These are phyloP conservation scores for Pythium inflatum DNA, from an alignment of 352 stramenopile genomes.

Conservation along the genomic window DNA sequence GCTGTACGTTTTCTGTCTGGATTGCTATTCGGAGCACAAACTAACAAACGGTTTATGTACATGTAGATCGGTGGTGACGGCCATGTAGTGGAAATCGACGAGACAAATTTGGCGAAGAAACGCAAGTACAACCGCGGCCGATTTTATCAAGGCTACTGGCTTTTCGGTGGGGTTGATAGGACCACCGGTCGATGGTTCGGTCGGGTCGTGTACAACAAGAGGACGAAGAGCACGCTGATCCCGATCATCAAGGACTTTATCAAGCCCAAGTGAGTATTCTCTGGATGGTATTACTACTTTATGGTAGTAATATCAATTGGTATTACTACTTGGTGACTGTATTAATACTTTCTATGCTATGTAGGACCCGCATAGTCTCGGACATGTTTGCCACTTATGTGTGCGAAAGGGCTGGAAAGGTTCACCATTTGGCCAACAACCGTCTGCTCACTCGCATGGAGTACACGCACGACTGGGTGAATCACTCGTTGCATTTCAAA, in stretches of 20 bases:
- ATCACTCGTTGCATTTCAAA: conserved; percentile 13
- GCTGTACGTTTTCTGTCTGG: neutral
- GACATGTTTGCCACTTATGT: conserved; percentile 37
- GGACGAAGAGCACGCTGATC: conserved; percentile 29
- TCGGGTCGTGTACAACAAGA: conserved; percentile 24
- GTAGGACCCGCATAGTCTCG: conserved; percentile 27
- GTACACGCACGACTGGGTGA: conserved; percentile 23
- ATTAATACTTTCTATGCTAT: too few relatives aligned
- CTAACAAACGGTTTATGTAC: neutral
- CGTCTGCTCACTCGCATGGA: neutral
- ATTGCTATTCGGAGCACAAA: neutral
- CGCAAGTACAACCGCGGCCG: conserved; percentile 32
- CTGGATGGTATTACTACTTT: too few relatives aligned
- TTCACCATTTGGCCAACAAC: neutral
- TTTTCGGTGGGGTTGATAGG: conserved; percentile 37
- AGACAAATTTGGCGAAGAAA: conserved; percentile 37
- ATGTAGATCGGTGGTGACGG: conserved; percentile 24
- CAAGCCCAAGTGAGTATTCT: conserved; percentile 3
- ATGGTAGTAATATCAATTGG: too few relatives aligned
- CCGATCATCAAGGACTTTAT: conserved; percentile 13
- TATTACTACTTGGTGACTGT: too few relatives aligned
- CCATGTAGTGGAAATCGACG: conserved; percentile 40
- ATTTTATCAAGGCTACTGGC: conserved; percentile 33
- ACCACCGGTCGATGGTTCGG: conserved; percentile 36
- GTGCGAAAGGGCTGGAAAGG: neutral